phyloP scores from a whole-genome alignment of 495 filamentous ascomycete species.

The Neurospora terricola region DNA sequence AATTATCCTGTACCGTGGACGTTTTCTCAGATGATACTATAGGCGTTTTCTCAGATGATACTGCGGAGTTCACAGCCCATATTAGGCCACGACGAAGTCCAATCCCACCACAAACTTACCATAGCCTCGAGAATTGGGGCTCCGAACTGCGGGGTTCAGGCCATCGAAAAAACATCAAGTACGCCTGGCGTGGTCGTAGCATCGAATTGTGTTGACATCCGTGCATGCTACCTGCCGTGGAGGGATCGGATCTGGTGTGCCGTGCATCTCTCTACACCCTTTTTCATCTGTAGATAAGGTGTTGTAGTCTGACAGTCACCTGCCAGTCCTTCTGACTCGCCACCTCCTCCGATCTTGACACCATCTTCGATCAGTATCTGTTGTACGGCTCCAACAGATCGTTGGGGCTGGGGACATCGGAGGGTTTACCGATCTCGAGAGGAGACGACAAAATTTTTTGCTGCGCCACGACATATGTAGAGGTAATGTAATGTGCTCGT shows the following conservation, averaged over 20 bases:
- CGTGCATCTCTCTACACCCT: too few relatives aligned
- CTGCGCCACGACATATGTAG: neutral
- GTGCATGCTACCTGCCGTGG: neutral
- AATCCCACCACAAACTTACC: neutral
- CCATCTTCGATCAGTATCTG: neutral
- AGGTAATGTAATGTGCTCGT: neutral
- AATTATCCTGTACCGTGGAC: neutral
- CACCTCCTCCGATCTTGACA: neutral
- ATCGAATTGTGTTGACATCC: neutral
- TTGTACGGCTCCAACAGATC: neutral
- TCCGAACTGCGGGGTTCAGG: neutral
- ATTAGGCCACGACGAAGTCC: neutral
- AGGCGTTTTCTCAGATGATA: neutral
- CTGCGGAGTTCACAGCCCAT: neutral
- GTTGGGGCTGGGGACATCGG: neutral
- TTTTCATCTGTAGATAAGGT: too few relatives aligned
- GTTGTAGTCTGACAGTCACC: too few relatives aligned
- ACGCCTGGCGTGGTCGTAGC: neutral
- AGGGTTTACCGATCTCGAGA: neutral
- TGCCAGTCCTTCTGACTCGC: neutral
- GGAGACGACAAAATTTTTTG: neutral
- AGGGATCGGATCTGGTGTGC: too few relatives aligned
- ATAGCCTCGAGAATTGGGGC: neutral
- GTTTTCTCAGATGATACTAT: neutral
- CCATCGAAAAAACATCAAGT: neutral